Evolutionary conservation across 225 moss, liverwort and hornwort genomes (phyloP), one percentile per base, ranked within the genome.

Genomic region (Thuidium tamariscinum): DNA sequence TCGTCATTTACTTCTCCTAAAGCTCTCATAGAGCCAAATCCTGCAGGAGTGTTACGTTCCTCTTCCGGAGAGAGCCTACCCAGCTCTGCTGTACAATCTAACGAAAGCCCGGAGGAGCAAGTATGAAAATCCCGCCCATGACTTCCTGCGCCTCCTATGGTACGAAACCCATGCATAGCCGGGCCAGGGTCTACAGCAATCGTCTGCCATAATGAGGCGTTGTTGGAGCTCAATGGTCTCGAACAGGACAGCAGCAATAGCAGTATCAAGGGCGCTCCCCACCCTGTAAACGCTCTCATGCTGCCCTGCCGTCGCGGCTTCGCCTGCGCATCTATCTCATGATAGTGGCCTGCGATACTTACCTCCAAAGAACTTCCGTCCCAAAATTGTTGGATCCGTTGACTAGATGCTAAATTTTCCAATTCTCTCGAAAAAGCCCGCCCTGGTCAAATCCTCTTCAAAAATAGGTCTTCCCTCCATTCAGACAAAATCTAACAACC

Each of bases 1-100:
- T 97, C 96, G 41, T 95, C 92, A 66, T 86, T 90, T 34, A 94
- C 96, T 88, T 93, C 95, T 63, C 94, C 96, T 82, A 91, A 66
- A 66, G 90, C 89, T 83, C 86, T 95, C 84, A 91, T 74, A 55
- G 84, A 84, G 39, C 89, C 92, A 88, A 74, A 64, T 68, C 73
- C 83, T 55, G 69, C 81, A 78, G 49, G 57, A 56, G 8, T 42
- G 4, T 69, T 16, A 32, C 16, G 26, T 62, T 90, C 86, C 73
- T 83, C 87, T 65, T 85, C 87, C 73, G 66, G 46, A 66, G 32
- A 42, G 65, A 72, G 61, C 77, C 72, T 73, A 72, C 81, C 14
- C 73, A 82, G 85, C 79, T 79, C 85, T 87, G 69, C 87, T 87
- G 27, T 74, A 86, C 83, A 85, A 16, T 87, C 83, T 77, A 73